Evolutionary conservation across 371 early-diverging fungal genomes (phyloP).

Genomic region (Mucor circinelloides): DNA sequence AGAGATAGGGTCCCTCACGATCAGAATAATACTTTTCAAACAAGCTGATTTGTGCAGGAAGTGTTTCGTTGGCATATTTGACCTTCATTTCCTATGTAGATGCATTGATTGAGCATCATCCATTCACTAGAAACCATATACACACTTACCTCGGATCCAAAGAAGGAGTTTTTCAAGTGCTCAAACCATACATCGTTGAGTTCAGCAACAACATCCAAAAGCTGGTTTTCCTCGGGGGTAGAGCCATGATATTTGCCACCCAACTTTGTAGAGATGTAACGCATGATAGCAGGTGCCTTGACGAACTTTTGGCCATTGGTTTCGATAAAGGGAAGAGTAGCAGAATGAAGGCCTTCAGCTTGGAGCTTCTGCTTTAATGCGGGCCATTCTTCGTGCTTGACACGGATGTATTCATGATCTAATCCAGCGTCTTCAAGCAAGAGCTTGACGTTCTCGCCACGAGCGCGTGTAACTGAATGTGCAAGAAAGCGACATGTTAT

Average conservation of each 20-base stretch:
- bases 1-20: slow-evolving; percentile 25
- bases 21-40: slow-evolving; percentile 22
- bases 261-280: slow-evolving; percentile 26
- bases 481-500: background rate
- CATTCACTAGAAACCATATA: background rate
- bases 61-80: background rate
- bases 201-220: slow-evolving; percentile 20
- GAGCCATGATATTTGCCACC: slow-evolving; percentile 28
- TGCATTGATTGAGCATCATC: background rate
- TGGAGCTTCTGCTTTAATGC: slow-evolving; percentile 12
- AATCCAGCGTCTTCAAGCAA: slow-evolving; percentile 24
- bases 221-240: slow-evolving; percentile 19
- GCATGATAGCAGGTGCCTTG: slow-evolving; percentile 28
- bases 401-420: slow-evolving; percentile 28
- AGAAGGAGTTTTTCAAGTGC: background rate
- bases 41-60: slow-evolving; percentile 6
- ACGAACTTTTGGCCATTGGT: slow-evolving; percentile 12
- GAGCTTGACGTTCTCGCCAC: slow-evolving; percentile 27
- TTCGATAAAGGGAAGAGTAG: slow-evolving; percentile 28
- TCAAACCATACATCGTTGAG: slow-evolving; percentile 10
- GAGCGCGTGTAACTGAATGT: slow-evolving; percentile 12
- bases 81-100: background rate
- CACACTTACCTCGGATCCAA: slow-evolving; percentile 2
- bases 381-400: background rate
- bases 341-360: slow-evolving; percentile 7